A percentile compares a stretch with the other conserved stretches of the same genome.
These are phyloP conservation scores for Aureobasidium mangrovei DNA, from an alignment of 2,329 filamentous ascomycete genomes.

Conservation along the genomic window DNA sequence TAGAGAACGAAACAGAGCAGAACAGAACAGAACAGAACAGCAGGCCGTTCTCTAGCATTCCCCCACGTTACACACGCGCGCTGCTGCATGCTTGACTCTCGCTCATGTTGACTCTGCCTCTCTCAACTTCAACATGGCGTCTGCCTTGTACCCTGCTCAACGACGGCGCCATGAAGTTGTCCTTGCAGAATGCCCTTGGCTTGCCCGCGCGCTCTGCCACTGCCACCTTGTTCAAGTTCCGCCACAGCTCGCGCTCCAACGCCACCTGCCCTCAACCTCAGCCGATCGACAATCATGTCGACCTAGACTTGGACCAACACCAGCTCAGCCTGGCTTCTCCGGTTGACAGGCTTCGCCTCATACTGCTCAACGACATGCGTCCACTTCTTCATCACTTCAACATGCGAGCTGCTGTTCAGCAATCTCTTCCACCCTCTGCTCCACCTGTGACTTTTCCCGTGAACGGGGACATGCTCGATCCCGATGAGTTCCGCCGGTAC, in stretches of 20 bases:
- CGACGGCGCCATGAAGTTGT: not conserved
- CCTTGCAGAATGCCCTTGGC: not conserved
- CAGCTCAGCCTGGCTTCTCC: constrained; percentile 6
- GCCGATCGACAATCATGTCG: not conserved
- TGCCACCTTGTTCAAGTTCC: not conserved
- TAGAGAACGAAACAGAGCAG: not conserved
- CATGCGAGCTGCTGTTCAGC: not conserved
- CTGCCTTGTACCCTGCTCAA: not conserved
- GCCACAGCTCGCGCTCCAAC: not conserved
- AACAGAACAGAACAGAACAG: too few relatives aligned
- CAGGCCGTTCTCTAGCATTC: not conserved
- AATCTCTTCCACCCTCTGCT: not conserved
- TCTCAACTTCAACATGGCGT: not conserved
- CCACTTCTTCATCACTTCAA: not conserved
- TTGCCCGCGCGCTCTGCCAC: too few relatives aligned
- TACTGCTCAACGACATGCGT: constrained; percentile 1
- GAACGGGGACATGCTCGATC: constrained; percentile 9
- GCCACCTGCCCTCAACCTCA: not conserved
- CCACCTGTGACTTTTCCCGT: constrained; percentile 2
- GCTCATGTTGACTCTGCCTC: not conserved
- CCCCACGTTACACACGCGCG: constrained; percentile 6
- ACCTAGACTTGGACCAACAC: not conserved
- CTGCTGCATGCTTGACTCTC: not conserved
- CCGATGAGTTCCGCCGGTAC: constrained; percentile 19
- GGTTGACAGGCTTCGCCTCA: constrained; percentile 5